These are phyloP conservation scores for Musa itinerans DNA, from an alignment of 176 grass and related monocot genomes.

Conservation along the genomic window DNA sequence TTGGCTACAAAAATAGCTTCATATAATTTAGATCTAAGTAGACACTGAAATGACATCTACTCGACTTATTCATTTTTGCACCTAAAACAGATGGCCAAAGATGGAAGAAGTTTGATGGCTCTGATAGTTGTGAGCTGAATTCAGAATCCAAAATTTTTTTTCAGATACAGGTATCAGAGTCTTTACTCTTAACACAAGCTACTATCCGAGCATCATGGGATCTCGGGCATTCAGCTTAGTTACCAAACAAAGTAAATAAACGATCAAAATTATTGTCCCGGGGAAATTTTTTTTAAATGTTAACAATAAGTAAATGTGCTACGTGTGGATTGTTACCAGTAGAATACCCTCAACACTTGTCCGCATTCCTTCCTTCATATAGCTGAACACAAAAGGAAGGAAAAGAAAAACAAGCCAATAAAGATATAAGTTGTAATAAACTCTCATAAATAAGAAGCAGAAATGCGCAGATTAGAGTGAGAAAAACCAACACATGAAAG, in stretches of 20 bases:
- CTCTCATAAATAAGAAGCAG: not conserved
- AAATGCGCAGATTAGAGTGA: not conserved
- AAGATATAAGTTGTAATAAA: not conserved
- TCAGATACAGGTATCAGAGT: not conserved
- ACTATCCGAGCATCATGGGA: not conserved
- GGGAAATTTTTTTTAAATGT: not conserved
- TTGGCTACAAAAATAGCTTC: no score
- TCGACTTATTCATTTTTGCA: not conserved
- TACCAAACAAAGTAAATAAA: not conserved
- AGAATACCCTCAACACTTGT: conserved; percentile 97
- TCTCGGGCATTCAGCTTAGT: not conserved
- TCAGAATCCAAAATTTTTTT: not conserved
- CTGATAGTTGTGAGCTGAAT: not conserved
- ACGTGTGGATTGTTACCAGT: conserved; percentile 35
- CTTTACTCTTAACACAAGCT: no score
- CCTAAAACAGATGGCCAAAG: not conserved
- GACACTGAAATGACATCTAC: not conserved
- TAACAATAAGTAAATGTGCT: not conserved
- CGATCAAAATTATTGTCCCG: no score
- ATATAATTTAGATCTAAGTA: no score
- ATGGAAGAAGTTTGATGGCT: not conserved
- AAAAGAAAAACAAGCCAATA: not conserved
- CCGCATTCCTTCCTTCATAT: conserved; percentile 99
- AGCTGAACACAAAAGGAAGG: conserved; percentile 41
- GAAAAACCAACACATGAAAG: not conserved